These are phyloP conservation scores for Trichocladium uniseriatum DNA, from an alignment of 495 filamentous ascomycete species.

Conservation along the genomic window DNA sequence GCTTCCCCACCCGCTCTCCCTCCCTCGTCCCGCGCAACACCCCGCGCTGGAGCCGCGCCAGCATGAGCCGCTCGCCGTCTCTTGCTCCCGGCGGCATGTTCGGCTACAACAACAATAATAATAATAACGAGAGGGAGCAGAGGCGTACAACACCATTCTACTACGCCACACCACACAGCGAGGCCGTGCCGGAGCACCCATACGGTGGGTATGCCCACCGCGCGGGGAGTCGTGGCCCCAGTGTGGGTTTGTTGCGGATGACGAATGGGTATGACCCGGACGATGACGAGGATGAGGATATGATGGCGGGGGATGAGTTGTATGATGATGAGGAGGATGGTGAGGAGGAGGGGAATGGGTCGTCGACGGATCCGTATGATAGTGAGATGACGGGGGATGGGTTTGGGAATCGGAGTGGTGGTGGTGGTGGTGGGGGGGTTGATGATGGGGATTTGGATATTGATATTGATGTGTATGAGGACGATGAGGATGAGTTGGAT, in stretches of 20 bases:
- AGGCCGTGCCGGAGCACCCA: constrained; percentile 18
- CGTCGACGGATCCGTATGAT: not conserved
- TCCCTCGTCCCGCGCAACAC: constrained; percentile 36
- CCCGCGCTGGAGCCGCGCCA: constrained; percentile 41
- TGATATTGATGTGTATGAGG: constrained; percentile 4
- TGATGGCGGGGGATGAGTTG: constrained; percentile 11
- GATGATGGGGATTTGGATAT: constrained; percentile 8
- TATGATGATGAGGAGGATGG: not conserved
- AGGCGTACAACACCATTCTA: constrained; percentile 38
- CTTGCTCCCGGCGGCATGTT: constrained; percentile 13
- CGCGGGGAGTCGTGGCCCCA: constrained; percentile 12
- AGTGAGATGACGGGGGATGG: constrained; percentile 4
- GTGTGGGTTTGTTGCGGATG: not conserved
- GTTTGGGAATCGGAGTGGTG: too few relatives aligned
- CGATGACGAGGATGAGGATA: constrained; percentile 19
- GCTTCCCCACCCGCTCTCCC: constrained; percentile 32
- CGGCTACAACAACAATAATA: constrained; percentile 15
- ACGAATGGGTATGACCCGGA: constrained; percentile 17
- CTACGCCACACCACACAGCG: constrained; percentile 48
- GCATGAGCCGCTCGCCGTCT: constrained; percentile 25
- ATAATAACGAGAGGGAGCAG: constrained; percentile 18
- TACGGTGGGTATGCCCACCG: constrained; percentile 14
- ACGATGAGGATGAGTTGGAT: constrained; percentile 22
- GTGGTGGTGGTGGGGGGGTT: too few relatives aligned
- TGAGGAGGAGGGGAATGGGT: not conserved